These are phyloP conservation scores for Metarhizium guizhouense DNA, from an alignment of 2,329 filamentous ascomycete genomes.

Conservation along the genomic window DNA sequence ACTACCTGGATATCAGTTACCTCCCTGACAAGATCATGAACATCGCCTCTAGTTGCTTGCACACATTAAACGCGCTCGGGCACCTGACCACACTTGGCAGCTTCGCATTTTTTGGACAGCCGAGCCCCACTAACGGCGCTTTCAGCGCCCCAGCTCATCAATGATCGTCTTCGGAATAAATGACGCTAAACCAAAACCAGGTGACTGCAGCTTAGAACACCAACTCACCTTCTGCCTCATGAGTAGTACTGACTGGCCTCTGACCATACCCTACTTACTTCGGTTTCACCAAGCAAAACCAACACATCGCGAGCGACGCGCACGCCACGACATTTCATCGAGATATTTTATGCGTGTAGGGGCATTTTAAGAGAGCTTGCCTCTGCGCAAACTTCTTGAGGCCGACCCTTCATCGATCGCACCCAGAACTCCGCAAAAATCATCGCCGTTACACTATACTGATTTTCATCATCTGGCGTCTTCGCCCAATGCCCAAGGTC, in stretches of 20 bases:
- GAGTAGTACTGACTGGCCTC: slow-evolving; percentile 12
- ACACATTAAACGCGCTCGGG: not conserved
- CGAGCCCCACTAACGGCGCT: not conserved
- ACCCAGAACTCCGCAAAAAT: not conserved
- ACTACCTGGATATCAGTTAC: too few species aligned
- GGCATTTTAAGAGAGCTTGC: not conserved
- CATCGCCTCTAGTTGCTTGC: too few species aligned
- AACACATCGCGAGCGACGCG: slow-evolving; percentile 1
- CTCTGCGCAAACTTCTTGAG: not conserved
- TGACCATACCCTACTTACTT: slow-evolving; percentile 17
- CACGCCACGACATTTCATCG: not conserved
- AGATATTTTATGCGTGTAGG: not conserved
- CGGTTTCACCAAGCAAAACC: slow-evolving; percentile 6
- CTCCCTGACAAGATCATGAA: too few species aligned
- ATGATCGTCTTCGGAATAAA: not conserved
- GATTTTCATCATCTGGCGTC: not conserved
- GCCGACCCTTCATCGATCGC: not conserved
- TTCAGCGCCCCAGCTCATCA: slow-evolving; percentile 5
- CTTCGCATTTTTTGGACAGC: not conserved
- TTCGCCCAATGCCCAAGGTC: not conserved
- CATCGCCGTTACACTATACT: not conserved
- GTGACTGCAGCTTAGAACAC: slow-evolving; percentile 21
- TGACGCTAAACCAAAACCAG: slow-evolving; percentile 25
- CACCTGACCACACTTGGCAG: not conserved
- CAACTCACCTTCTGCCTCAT: slow-evolving; percentile 18